These are phyloP conservation scores for Lizonia empirigonia DNA, from an alignment of 2,329 filamentous ascomycete genomes.

Conservation along the genomic window DNA sequence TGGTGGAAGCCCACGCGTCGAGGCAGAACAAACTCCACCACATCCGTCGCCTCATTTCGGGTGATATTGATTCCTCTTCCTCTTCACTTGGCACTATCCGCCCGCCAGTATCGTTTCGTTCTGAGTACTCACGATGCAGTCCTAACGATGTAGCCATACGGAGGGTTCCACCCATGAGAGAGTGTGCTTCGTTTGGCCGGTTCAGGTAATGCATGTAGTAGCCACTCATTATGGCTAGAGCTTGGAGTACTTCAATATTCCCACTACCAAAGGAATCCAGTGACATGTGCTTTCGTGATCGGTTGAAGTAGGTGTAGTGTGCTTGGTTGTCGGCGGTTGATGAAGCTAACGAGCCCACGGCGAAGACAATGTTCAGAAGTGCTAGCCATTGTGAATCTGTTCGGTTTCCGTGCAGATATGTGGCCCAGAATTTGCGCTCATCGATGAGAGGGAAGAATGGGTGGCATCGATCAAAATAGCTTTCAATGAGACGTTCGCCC, in stretches of 20 bases:
- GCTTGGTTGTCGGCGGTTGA: conserved; percentile 66
- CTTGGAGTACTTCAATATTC: conserved; percentile 75
- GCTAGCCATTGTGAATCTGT: conserved; percentile 73
- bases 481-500: conserved; percentile 71
- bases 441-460: conserved; percentile 76
- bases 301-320: conserved; percentile 72
- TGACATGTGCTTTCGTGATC: conserved; percentile 68
- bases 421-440: conserved; percentile 70
- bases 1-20: conserved; percentile 53
- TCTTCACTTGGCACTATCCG: conserved; percentile 26
- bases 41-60: conserved; percentile 49
- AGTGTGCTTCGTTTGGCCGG: conserved; percentile 76
- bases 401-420: conserved; percentile 66
- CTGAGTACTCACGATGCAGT: conserved; percentile 68
- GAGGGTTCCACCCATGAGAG: conserved; percentile 71
- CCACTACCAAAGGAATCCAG: conserved; percentile 72
- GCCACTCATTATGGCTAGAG: conserved; percentile 72
- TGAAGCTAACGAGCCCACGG: conserved; percentile 73
- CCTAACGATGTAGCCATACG: conserved; percentile 77
- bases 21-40: conserved; percentile 55
- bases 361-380: conserved; percentile 76
- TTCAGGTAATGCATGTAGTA: conserved; percentile 81
- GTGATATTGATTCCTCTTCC: conserved; percentile 44
- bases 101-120: conserved; percentile 31
- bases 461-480: conserved; percentile 77